These are phyloP conservation scores for Xylariomycetidae sp. DNA, from an alignment of 2,329 filamentous ascomycete genomes.

Conservation along the genomic window DNA sequence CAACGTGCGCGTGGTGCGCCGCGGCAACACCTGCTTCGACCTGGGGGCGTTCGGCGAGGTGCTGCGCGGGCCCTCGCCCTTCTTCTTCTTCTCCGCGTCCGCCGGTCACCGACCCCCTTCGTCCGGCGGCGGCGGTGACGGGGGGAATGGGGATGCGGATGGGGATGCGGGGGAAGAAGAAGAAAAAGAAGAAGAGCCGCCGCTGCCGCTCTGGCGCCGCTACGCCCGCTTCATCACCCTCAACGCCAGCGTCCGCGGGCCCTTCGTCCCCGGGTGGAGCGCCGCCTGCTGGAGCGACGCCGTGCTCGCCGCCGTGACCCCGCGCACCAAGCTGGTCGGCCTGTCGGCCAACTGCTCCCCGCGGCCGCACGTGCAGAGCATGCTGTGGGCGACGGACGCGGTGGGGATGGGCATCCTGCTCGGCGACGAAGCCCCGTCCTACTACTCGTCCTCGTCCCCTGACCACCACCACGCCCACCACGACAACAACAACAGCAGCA, in stretches of 20 bases:
- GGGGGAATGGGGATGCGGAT: no score
- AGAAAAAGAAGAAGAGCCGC: no score
- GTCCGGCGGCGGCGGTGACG: no score
- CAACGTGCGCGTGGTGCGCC: conserved; percentile 28
- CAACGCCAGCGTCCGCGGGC: conserved; percentile 30
- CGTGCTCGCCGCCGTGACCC: conserved; percentile 25
- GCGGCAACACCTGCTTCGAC: conserved; percentile 30
- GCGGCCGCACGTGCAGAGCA: conserved; percentile 30
- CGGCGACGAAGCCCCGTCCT: no score
- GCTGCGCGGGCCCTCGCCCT: no score
- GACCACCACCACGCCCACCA: no score
- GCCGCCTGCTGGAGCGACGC: conserved; percentile 31
- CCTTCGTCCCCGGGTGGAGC: conserved; percentile 31
- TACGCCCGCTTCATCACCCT: conserved; percentile 32
- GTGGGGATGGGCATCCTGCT: conserved; percentile 31
- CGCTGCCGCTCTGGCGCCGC: conserved; percentile 28
- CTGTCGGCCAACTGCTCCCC: conserved; percentile 31
- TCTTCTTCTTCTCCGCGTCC: no score
- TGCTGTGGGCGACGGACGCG: conserved; percentile 32
- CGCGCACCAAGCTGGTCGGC: conserved; percentile 29
- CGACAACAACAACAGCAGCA: no score
- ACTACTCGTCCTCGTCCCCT: no score
- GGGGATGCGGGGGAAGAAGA: no score
- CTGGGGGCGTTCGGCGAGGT: conserved; percentile 30
- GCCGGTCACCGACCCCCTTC: no score